Evolutionary conservation across 2,329 filamentous ascomycete genomes (phyloP), one percentile per base, ranked within the genome.

Genomic region (Ceratocystis cubensis): DNA sequence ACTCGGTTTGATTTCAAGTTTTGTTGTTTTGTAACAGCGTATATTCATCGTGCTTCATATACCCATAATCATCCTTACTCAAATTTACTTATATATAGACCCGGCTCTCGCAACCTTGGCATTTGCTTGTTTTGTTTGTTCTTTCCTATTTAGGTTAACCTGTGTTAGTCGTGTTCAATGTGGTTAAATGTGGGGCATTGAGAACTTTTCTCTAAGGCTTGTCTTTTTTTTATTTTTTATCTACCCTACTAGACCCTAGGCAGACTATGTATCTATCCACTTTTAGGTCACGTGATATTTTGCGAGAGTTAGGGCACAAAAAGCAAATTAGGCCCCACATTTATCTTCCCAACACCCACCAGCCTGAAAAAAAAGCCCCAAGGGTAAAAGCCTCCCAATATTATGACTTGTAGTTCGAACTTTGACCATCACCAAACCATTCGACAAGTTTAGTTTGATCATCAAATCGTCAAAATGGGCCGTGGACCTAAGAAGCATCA

Each of bases 401-500:
- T 57, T 33, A n/a, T 13, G 17, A 37, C 3, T 57, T 57, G 25
- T 17, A 30, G 10, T n/a, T 33, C 17, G 28, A 57, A 57, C 53
- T 17, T 57, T 33, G 53, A 37, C 41, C 37, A 65, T 65, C 50
- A 65, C 41, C 67, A 66, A 66, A 68, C 67, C 67, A 67, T 65
- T 59, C 64, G 64, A 67, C 64, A 67, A 68, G 65, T 68, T 67
- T 69, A 68, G 65, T 68, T 67, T 69, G 68, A 68, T 64, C 64
- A 75, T 72, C 72, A 75, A 57, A 68, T 68, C 67, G 76, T 75
- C 75, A 86, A 77, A 74, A 87, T 87, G 84, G 83, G 81, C 77
- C 81, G 84, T 78, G 84, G 84, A 83, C 84, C 81, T 82, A 95
- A 94, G 87, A 96, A 96, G 89, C 94, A 99, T 84, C 93, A 97